Base-by-base conservation (phyloP, 495 filamentous ascomycete species). In the Elasticomyces elasticus region DNA sequence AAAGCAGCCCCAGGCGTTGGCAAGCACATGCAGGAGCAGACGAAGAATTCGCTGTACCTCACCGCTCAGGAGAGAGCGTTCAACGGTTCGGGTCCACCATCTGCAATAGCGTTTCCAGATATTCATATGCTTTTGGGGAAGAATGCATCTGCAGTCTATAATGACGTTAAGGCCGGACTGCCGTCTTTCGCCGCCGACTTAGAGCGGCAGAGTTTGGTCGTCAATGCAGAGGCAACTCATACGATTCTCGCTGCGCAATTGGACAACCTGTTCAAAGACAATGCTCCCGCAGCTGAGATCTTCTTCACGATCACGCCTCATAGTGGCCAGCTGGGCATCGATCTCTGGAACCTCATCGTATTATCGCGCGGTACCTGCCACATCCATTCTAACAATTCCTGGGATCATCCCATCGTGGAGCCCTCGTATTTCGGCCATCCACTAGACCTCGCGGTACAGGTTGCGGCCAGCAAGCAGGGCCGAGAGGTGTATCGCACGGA, bases 1-100 rank as follows among this genome's bases (percentile, higher is more conserved):
- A 61, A 79, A 5, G 60, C 69, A 19, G 72, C 69, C 42, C 61
- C 72, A 0, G 71, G 71, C 19, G 76, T 80, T 1, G 78, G 78
- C 4, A 73, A 78, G 48, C 79, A 79, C 37, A 61, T 81, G 2
- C 78, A 80, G 52, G 76, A 56, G 24, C 55, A 58, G 19, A 28
- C 42, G 13, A 49, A 45, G 38, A 55, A 20, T 10, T 31, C 27
- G 19, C 20, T 35, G 7, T 26, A 10, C 20, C 38, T 37, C 26
- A 23, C 25, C 5, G 26, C 22, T 7, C 7, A 51, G 27, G 22
- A 40, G 5, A 6, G 10, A n/a, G 48, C 13, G 7, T 38, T 45
- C 9, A 24, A 35, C 13, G 48, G 48, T 13, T 7, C 28, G 15
- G 48, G 33, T 40, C 48, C 48, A 23, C 27, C 52, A 46, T 49